Evolutionary conservation across 2,329 filamentous ascomycete genomes (phyloP).

Genomic region (Fusarium sp.): DNA sequence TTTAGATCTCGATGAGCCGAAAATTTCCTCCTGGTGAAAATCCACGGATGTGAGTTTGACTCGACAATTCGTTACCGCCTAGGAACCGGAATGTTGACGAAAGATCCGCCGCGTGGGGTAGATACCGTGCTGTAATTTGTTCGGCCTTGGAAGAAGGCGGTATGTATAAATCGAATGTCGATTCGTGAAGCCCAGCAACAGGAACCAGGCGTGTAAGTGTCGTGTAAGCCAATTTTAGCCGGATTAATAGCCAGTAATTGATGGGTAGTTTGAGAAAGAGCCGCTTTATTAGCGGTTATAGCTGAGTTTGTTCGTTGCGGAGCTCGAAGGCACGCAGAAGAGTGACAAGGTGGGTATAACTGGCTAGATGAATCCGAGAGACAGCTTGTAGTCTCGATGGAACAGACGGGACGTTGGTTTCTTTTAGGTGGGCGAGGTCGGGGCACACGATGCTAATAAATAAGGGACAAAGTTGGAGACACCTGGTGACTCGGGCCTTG

Average conservation of each 20-base stretch:
- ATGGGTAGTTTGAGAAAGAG: conserved; percentile 22
- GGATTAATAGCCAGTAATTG: conserved; percentile 11
- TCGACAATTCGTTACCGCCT: conserved; percentile 41
- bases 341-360: conserved; percentile 1
- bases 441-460: conserved; percentile 41
- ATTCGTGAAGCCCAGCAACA: conserved; percentile 15
- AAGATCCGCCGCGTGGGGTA: conserved; percentile 43
- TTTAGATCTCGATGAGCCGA: conserved; percentile 39
- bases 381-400: background rate
- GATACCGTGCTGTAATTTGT: conserved; percentile 39
- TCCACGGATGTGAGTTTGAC: conserved; percentile 32
- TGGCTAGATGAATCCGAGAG: background rate
- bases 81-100: conserved; percentile 35
- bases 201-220: conserved; percentile 27
- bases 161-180: conserved; percentile 34
- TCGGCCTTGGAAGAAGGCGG: conserved; percentile 34
- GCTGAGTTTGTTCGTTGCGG: conserved; percentile 9
- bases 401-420: conserved; percentile 3
- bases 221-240: conserved; percentile 40
- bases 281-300: conserved; percentile 26
- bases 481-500: conserved; percentile 41
- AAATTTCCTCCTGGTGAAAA: conserved; percentile 35
- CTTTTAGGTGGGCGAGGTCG: conserved; percentile 35
- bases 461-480: conserved; percentile 34
- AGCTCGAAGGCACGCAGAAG: background rate